Evolutionary conservation across 2,329 filamentous ascomycete species (phyloP), one percentile per base, ranked within the genome.

Genomic region (Colletotrichum tamarilloi): DNA sequence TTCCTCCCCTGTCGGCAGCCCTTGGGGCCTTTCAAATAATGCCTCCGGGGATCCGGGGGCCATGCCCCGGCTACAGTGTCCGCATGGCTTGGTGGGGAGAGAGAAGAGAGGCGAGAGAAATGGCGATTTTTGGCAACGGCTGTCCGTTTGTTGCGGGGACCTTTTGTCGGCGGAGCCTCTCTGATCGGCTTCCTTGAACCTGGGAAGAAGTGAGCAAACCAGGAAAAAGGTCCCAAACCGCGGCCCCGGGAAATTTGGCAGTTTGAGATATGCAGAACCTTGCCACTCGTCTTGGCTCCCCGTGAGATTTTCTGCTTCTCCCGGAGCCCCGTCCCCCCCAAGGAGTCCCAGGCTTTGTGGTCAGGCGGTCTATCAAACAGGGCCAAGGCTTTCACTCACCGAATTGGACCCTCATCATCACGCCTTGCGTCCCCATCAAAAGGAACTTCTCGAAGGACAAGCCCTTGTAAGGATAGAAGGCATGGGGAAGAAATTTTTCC

Each of bases 241-340:
- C 46, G 64, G 59, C 72, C 68, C 68, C 30, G 72, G 68, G 72
- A 72, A 65, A 74, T 74, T 74, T 72, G 68, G 56, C 30, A 55
- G 64, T 68, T 74, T 65, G 64, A 38, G 59, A 64, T 55, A 63
- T 62, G 68, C 59, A 65, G 35, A 62, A 60, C 63, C 68, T 56
- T 42, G 49, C 32, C 38, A 19, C n/a, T 30, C 30, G 26, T 70
- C 19, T 26, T 46, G 26, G 46, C 46, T 42, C 14, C 49, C 60
- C 42, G 42, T 53, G 60, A 9, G 28, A 46, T 52, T 53, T 46
- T 46, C 42, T 46, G 42, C 42, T 35, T 53, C 60, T 35, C 38
- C 7, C 60, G 12, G 26, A n/a, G 38, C 26, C 59, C 11, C 24
- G 11, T 35, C 42, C 3, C 30, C 30, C 30, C 30, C 4, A 32